A percentile compares a stretch with the other conserved stretches of the same genome.
Evolutionary conservation across 148 eudicot genomes (phyloP).

Genomic region (Pharnaceum exiguum): DNA sequence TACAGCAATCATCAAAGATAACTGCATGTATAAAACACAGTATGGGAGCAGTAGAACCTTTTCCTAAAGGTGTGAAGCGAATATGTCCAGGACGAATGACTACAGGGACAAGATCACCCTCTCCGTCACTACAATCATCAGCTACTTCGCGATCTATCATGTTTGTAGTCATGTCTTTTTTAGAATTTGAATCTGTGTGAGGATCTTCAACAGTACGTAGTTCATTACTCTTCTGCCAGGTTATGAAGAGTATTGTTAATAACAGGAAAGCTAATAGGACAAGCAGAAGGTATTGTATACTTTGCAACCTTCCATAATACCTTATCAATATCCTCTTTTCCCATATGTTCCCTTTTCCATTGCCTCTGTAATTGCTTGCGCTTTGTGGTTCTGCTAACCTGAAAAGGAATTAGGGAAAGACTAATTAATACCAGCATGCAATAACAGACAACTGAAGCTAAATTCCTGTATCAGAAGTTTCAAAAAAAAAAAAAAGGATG

Average conservation of each 20-base stretch:
- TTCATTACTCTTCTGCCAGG: conserved; percentile 32
- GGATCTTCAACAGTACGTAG: conserved; percentile 25
- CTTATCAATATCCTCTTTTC: conserved; percentile 38
- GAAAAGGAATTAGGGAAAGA: background rate
- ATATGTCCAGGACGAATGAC: conserved; percentile 82
- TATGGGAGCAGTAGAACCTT: conserved; percentile 37
- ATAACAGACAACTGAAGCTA: background rate
- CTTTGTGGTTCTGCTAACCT: conserved; percentile 59
- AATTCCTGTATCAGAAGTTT: background rate
- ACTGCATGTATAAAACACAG: conserved; percentile 4
- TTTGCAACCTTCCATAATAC: conserved; percentile 10
- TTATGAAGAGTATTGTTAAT: background rate
- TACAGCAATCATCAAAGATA: too few species aligned
- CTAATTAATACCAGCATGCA: background rate
- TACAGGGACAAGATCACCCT: conserved; percentile 63
- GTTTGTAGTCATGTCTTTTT: conserved; percentile 16
- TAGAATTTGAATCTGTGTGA: conserved; percentile 12
- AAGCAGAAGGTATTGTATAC: background rate
- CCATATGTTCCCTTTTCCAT: conserved; percentile 28
- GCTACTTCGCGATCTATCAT: conserved; percentile 11
- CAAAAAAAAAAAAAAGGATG: too few species aligned
- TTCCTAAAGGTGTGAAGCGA: conserved; percentile 62
- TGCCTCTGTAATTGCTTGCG: conserved; percentile 49
- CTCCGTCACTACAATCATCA: conserved; percentile 40
- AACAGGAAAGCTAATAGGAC: background rate